Base-by-base conservation (phyloP, 495 filamentous ascomycete genomes). In the Bombardia bombarda region DNA sequence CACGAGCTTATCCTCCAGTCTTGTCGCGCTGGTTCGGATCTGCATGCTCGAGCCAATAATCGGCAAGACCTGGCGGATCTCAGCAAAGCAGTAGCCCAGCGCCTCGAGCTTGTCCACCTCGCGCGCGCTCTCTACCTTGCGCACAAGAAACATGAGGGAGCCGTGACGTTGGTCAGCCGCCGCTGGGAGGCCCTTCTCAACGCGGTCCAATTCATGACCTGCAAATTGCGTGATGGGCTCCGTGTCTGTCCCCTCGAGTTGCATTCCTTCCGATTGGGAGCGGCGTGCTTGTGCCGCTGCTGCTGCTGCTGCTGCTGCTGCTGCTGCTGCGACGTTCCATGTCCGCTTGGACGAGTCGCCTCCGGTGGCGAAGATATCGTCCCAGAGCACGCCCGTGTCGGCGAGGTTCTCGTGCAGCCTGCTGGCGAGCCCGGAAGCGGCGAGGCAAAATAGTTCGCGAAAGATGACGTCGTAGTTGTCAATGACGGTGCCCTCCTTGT, bases 371-470 rank as follows among this genome's bases (percentile, higher is more conserved):
- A 93, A 59, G 23, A 95, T 82, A 43, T 84, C 78, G 38, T 92
- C 83, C 66, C 85, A 92, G 2, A 95, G 71, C 13, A 83, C 69
- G 1, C 89, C 89, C 6, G 88, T 60, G 13, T 82, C 63, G 5
- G 73, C 69, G 2, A 93, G 57, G 3, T 75, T 66, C 24, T 75
- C 67, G 47, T 82, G 69, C 43, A 90, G 62, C 31, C 75, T 69
- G 2, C 73, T 66, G 8, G 89, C 84, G 10, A 95, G 75, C 31
- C 78, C 76, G 3, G 80, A 72, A 0, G 89, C 87, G 10, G 88
- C 79, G 14, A 87, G 68, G 49, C 87, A 94, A 63, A 95, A 95
- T 5, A 86, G 70, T 43, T 92, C 86, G n/a, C 86, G 83, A 63
- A 95, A 90, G 10, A 87, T 67, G 16, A 80, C 68, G 21, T 84